A percentile compares a stretch with the other conserved stretches of the same genome.
phyloP scores from a whole-genome alignment of 177 flowering plant genomes.

The Vitis hybrid region DNA sequence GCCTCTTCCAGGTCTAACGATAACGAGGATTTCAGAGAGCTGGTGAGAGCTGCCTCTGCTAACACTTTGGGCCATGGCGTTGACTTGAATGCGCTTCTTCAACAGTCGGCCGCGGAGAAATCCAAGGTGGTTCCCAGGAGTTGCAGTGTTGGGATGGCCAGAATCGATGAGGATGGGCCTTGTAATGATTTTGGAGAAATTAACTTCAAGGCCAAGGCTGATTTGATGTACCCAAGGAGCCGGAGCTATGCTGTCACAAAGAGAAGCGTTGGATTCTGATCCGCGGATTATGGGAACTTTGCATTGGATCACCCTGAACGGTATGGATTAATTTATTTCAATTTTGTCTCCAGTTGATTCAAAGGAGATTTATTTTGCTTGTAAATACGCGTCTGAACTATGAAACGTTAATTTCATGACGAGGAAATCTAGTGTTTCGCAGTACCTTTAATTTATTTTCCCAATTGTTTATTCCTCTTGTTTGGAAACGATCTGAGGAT shows the following conservation, averaged over 20 bases:
- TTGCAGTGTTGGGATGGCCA: constrained; percentile 41
- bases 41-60: constrained; percentile 39
- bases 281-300: too few species aligned
- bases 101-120: constrained; percentile 3
- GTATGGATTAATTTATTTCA: too few species aligned
- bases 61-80: constrained; percentile 7
- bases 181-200: constrained; percentile 21
- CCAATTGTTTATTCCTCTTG: too few species aligned
- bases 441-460: too few species aligned
- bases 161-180: constrained; percentile 52
- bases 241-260: constrained; percentile 19
- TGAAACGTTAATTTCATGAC: too few species aligned
- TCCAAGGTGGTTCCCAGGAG: constrained; percentile 28
- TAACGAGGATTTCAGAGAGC: constrained; percentile 45
- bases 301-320: too few species aligned
- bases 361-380: too few species aligned
- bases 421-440: too few species aligned
- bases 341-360: too few species aligned
- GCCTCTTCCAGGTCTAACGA: constrained; percentile 19
- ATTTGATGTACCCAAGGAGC: constrained; percentile 15
- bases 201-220: neutral
- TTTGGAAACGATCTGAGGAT: too few species aligned
- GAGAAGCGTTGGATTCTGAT: neutral
- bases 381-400: too few species aligned
- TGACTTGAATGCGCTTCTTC: constrained; percentile 5